Evolutionary conservation across 106 monocot species (phyloP), one percentile per base, ranked within the genome.

Genomic region (Dioscorea dumetorum): DNA sequence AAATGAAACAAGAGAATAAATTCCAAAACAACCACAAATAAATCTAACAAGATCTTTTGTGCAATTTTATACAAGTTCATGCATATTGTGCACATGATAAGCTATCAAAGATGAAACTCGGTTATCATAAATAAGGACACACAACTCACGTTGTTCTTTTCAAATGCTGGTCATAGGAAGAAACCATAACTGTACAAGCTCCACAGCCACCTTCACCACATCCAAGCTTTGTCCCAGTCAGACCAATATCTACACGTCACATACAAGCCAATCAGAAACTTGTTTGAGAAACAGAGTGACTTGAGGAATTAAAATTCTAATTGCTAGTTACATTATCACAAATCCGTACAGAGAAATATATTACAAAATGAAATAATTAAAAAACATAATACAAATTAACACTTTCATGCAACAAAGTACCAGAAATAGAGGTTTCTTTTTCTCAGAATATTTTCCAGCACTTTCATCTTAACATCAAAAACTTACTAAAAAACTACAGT

Each of bases 181-280:
- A 99, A 76, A 87, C 81, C 93, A 99, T 93, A 24, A 99, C 99
- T 32, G 99, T 99, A 57, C 99, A 99, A 64, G 99, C 93, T 59
- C 99, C 99, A 79, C 99, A 99, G 71, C 99, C 99, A 71, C 99
- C 99, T 77, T 99, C 99, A 53, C 99, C 99, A 71, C 99, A 99
- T 7, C 99, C 93, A 64, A 99, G 80, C 73, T 99, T 99, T 59
- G 93, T 93, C 34, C 99, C 99, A 35, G 87, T 92, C 35, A 93
- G 62, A 14, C 87, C 84, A 23, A 83, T 53, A 74, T 90, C 99
- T 99, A 63, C 34, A 75, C 24, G 24, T 18, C 19, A 18, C 4
- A 54, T 8, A 0, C 18, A 54, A 54, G 13, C 3, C 57, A 31
- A 9, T 35, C 34, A 54, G 11, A 74, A 51, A 48, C 54, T 53